A percentile compares a stretch with the other conserved stretches of the same genome.
These are phyloP conservation scores for Simmondsia chinensis DNA, from an alignment of 148 eudicot genomes.

Conservation along the genomic window DNA sequence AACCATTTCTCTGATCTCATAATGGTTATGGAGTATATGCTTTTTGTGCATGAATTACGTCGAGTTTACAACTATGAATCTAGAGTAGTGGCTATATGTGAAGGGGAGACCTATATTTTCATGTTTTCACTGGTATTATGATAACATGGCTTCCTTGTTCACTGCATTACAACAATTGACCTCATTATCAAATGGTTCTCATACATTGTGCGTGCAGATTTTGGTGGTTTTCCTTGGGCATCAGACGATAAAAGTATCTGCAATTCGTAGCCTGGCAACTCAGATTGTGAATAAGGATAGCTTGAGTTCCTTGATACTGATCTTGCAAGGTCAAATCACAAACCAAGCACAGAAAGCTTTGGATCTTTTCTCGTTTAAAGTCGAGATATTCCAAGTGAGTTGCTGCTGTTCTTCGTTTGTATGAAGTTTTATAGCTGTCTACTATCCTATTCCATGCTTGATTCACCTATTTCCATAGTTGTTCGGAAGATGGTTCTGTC, in stretches of 20 bases:
- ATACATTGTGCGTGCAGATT: too few relatives aligned
- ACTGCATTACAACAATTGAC: too few relatives aligned
- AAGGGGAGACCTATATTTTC: too few relatives aligned
- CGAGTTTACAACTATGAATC: too few relatives aligned
- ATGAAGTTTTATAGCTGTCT: background rate
- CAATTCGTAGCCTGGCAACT: conserved; percentile 38
- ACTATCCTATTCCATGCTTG: background rate
- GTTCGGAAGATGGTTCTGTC: background rate
- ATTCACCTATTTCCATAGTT: background rate
- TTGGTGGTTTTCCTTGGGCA: conserved; percentile 60
- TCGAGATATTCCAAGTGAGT: conserved; percentile 82
- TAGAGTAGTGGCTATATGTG: too few relatives aligned
- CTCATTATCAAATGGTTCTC: too few relatives aligned
- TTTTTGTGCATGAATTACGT: too few relatives aligned
- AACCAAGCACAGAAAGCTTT: conserved; percentile 64
- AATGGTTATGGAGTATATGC: too few relatives aligned
- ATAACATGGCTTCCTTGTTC: too few relatives aligned
- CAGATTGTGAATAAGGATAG: conserved; percentile 54
- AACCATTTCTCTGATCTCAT: too few relatives aligned
- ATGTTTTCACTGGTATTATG: too few relatives aligned
- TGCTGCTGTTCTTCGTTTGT: conserved; percentile 1
- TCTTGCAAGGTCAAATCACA: conserved; percentile 64
- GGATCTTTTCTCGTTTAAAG: conserved; percentile 53
- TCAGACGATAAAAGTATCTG: conserved; percentile 44
- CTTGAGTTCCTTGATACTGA: conserved; percentile 54